Conservation (phyloP, 768 basidiomycete genomes). For the Atractiella rhizophila region DNA sequence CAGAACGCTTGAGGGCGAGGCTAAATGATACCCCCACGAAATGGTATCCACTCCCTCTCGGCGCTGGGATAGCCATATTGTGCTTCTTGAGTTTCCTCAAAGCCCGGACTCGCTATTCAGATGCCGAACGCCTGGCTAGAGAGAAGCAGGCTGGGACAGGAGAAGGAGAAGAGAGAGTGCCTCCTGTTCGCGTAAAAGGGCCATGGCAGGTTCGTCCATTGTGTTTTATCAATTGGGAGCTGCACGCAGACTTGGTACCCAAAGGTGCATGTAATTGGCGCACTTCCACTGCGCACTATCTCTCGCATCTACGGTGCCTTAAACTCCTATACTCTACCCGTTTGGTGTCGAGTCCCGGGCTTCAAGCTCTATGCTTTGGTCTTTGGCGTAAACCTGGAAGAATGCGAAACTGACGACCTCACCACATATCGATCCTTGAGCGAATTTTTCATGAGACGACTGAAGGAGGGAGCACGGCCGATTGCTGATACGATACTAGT, state of each 20-base stretch:
- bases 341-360: constrained; percentile 83
- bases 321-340: constrained; percentile 72
- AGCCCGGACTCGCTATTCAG: neutral
- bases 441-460: constrained; percentile 75
- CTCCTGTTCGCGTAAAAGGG: constrained; percentile 34
- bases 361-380: constrained; percentile 56
- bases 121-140: neutral
- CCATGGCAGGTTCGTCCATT: constrained; percentile 56
- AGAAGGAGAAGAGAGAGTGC: constrained; percentile 4
- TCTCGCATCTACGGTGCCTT: constrained; percentile 94
- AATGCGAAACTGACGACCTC: constrained; percentile 57
- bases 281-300: constrained; percentile 73
- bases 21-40: constrained; percentile 1
- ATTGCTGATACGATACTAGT: constrained; percentile 48
- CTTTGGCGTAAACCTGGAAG: constrained; percentile 87
- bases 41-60: constrained; percentile 8
- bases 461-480: constrained; percentile 58
- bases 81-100: constrained; percentile 14
- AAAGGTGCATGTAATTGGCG: constrained; percentile 82
- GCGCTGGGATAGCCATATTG: constrained; percentile 15
- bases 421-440: constrained; percentile 61
- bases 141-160: constrained; percentile 3
- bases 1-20: constrained; percentile 28
- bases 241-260: neutral
- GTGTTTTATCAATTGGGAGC: neutral